Evolutionary conservation across 2,329 filamentous ascomycete genomes (phyloP).

Genomic region (Tolypocladium amazonense): DNA sequence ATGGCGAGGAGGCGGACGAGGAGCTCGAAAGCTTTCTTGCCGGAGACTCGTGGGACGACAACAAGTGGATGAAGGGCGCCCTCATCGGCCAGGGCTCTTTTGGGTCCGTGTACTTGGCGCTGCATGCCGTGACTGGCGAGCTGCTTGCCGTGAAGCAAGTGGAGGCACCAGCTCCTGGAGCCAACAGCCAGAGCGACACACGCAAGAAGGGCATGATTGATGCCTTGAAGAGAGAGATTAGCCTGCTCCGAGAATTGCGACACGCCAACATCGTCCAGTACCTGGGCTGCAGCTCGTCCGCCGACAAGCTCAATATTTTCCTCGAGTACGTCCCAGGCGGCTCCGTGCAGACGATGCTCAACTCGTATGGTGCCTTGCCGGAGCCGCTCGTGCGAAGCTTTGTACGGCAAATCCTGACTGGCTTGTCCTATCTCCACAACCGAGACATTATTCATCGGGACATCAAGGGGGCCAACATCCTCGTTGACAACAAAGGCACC

Average conservation of each 20-base stretch:
- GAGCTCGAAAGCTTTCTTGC: slow-evolving; percentile 84
- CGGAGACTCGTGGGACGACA: slow-evolving; percentile 88
- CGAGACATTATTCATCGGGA: slow-evolving; percentile 96
- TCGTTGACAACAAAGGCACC: slow-evolving; percentile 96
- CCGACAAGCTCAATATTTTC: slow-evolving; percentile 96
- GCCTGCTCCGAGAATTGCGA: slow-evolving; percentile 82
- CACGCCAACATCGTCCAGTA: slow-evolving; percentile 98
- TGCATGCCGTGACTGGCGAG: slow-evolving; percentile 93
- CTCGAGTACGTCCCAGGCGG: slow-evolving; percentile 97
- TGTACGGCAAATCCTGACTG: slow-evolving; percentile 87
- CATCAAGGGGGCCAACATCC: slow-evolving; percentile 97
- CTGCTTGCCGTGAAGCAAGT: slow-evolving; percentile 98
- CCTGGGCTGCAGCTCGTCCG: slow-evolving; percentile 84
- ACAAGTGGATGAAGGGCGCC: slow-evolving; percentile 99
- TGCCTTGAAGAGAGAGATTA: slow-evolving; percentile 92
- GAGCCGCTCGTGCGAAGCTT: slow-evolving; percentile 94
- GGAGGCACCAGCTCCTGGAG: slow-evolving; percentile 70
- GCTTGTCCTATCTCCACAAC: slow-evolving; percentile 85
- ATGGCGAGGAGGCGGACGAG: slow-evolving; percentile 85
- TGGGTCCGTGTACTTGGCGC: slow-evolving; percentile 85
- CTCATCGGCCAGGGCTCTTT: slow-evolving; percentile 96
- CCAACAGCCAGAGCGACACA: slow-evolving; percentile 71
- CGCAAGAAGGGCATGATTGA: slow-evolving; percentile 98
- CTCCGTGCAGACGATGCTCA: slow-evolving; percentile 95
- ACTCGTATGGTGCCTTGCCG: slow-evolving; percentile 90